Percentiles rank a stretch among this genome's conserved stretches.
Conservation (phyloP, 2,329 filamentous ascomycete genomes). For the Aureobasidium sp. region DNA sequence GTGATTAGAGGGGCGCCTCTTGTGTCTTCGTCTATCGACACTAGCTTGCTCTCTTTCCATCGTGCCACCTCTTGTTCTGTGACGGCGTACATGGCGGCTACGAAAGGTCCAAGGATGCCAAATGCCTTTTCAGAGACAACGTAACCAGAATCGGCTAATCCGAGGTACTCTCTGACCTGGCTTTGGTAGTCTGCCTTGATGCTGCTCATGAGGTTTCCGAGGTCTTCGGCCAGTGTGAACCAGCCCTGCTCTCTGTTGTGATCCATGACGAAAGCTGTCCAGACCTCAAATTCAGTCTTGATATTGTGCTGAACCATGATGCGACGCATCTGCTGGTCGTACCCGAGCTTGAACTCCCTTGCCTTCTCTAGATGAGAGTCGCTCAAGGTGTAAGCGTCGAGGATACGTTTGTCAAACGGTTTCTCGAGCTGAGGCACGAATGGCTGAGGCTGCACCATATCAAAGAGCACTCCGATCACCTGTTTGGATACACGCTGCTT, state of each 20-base stretch:
- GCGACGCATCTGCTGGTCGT: conserved; percentile 67
- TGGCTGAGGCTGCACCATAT: conserved; percentile 59
- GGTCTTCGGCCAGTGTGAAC: conserved; percentile 80
- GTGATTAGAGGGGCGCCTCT: conserved; percentile 71
- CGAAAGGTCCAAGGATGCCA: conserved; percentile 57
- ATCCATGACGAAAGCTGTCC: conserved; percentile 73
- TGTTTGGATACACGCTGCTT: conserved; percentile 58
- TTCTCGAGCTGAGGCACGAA: conserved; percentile 66
- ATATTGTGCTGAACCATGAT: conserved; percentile 83
- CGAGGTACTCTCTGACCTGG: conserved; percentile 57
- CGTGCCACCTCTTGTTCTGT: conserved; percentile 62
- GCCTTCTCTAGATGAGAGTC: conserved; percentile 50
- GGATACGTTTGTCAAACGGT: conserved; percentile 67
- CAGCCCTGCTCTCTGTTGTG: conserved; percentile 64
- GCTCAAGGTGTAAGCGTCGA: conserved; percentile 49
- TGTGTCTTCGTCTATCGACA: conserved; percentile 28
- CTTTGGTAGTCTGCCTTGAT: conserved; percentile 63
- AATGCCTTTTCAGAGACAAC: conserved; percentile 33
- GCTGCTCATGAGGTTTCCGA: conserved; percentile 57
- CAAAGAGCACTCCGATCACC: conserved; percentile 74
- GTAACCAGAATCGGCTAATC: conserved; percentile 34
- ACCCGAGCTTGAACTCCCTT: conserved; percentile 60
- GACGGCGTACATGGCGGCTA: conserved; percentile 80
- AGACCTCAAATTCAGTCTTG: conserved; percentile 83
- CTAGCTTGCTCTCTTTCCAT: conserved; percentile 45